phyloP scores from a whole-genome alignment of 495 filamentous ascomycete genomes.

The Cercophora sp. region DNA sequence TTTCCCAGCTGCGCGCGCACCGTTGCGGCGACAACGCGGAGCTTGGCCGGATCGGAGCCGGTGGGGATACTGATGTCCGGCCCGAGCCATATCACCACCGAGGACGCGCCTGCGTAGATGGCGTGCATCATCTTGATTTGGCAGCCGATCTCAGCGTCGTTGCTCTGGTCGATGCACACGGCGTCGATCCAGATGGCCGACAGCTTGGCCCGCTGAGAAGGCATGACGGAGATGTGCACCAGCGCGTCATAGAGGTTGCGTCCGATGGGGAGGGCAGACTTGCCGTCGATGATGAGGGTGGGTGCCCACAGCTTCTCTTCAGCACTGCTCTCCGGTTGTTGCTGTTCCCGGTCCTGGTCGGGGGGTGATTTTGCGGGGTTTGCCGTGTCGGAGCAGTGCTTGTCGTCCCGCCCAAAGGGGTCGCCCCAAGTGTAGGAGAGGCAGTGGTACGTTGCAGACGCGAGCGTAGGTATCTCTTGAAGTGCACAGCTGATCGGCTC shows the following conservation, averaged over 20 bases:
- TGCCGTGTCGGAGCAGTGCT: neutral
- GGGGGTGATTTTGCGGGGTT: neutral
- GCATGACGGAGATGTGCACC: neutral
- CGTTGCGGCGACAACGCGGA: neutral
- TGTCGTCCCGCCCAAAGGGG: neutral
- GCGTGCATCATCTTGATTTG: neutral
- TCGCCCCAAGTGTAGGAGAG: neutral
- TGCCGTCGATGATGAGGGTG: neutral
- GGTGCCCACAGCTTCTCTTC: neutral
- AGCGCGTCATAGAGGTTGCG: neutral
- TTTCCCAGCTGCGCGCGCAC: neutral
- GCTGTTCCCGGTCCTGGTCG: neutral
- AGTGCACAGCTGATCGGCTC: neutral
- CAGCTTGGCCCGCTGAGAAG: neutral
- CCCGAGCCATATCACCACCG: neutral
- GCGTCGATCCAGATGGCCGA: slow-evolving; percentile 1
- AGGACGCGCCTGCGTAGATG: neutral
- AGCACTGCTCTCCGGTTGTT: neutral
- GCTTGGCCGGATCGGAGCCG: neutral
- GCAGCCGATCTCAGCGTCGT: neutral
- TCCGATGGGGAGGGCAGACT: neutral
- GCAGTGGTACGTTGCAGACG: neutral
- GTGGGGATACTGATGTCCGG: neutral
- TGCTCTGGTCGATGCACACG: neutral
- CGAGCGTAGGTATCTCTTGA: neutral